Evolutionary conservation across 2,329 filamentous ascomycete genomes (phyloP).

Genomic region (Thermomyces lanuginosus): DNA sequence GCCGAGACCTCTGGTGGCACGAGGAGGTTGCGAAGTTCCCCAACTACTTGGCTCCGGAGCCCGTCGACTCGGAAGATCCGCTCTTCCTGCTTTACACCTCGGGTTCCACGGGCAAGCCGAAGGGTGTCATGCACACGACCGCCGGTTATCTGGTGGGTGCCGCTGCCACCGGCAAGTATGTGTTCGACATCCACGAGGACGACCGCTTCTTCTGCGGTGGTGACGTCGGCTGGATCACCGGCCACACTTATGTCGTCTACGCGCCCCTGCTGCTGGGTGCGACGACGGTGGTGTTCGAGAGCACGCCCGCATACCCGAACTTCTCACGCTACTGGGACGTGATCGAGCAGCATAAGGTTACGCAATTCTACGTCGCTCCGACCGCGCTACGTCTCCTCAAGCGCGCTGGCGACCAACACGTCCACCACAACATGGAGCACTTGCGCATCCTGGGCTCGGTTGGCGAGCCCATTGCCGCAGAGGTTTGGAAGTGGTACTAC

Average conservation of each 20-base stretch:
- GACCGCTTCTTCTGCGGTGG: slow-evolving; percentile 96
- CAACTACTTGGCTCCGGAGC: slow-evolving; percentile 73
- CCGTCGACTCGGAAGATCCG: slow-evolving; percentile 85
- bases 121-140: slow-evolving; percentile 97
- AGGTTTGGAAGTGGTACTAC: slow-evolving; percentile 99
- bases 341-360: slow-evolving; percentile 84
- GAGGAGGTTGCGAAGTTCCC: slow-evolving; percentile 97
- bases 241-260: slow-evolving; percentile 96
- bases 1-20: slow-evolving; percentile 94
- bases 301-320: slow-evolving; percentile 90
- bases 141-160: slow-evolving; percentile 89
- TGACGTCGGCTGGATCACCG: slow-evolving; percentile 98
- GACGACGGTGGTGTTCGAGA: slow-evolving; percentile 91
- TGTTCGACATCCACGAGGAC: slow-evolving; percentile 90
- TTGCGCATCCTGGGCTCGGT: slow-evolving; percentile 85
- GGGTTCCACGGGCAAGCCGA: slow-evolving; percentile 94
- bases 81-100: slow-evolving; percentile 97
- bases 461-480: slow-evolving; percentile 90
- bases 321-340: slow-evolving; percentile 99
- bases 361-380: slow-evolving; percentile 95
- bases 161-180: slow-evolving; percentile 89
- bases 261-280: slow-evolving; percentile 85
- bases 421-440: slow-evolving; percentile 76
- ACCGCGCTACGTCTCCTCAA: slow-evolving; percentile 87
- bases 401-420: slow-evolving; percentile 83